A percentile compares a stretch with the other conserved stretches of the same genome.
Evolutionary conservation across 2,329 filamentous ascomycete genomes (phyloP).

Genomic region (Penicillium paneum): DNA sequence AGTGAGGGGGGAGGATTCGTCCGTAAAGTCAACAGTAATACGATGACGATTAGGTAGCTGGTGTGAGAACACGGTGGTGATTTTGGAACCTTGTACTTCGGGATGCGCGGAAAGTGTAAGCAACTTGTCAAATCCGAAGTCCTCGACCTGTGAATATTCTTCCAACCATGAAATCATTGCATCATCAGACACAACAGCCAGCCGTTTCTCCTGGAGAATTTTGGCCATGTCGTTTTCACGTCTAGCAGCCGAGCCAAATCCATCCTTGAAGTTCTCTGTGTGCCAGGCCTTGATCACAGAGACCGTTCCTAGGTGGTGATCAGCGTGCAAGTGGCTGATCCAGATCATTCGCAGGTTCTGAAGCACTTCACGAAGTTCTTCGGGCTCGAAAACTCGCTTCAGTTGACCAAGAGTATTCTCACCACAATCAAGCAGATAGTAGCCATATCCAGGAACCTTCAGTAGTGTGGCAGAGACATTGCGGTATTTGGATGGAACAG

Average conservation of each 20-base stretch:
- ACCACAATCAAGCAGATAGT: slow-evolving; percentile 84
- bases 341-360: slow-evolving; percentile 76
- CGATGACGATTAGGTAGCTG: slow-evolving; percentile 26
- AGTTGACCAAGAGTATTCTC: slow-evolving; percentile 91
- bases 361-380: slow-evolving; percentile 68
- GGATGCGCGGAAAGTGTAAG: slow-evolving; percentile 48
- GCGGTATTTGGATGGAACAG: slow-evolving; percentile 84
- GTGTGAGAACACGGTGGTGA: slow-evolving; percentile 30
- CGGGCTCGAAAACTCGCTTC: slow-evolving; percentile 65
- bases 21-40: slow-evolving; percentile 26
- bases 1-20: slow-evolving; percentile 27
- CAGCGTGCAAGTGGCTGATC: slow-evolving; percentile 94
- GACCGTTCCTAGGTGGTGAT: slow-evolving; percentile 87
- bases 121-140: slow-evolving; percentile 64
- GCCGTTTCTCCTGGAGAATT: slow-evolving; percentile 40
- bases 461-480: slow-evolving; percentile 90
- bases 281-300: slow-evolving; percentile 82
- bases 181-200: slow-evolving; percentile 66
- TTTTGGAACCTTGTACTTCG: slow-evolving; percentile 15
- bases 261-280: slow-evolving; percentile 49
- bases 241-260: slow-evolving; percentile 39
- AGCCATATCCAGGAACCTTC: slow-evolving; percentile 78
- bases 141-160: slow-evolving; percentile 76
- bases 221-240: slow-evolving; percentile 36
- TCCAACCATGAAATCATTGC: slow-evolving; percentile 72